These are phyloP conservation scores for Cryptomeria japonica DNA, from an alignment of 75 land plant species.

Conservation along the genomic window DNA sequence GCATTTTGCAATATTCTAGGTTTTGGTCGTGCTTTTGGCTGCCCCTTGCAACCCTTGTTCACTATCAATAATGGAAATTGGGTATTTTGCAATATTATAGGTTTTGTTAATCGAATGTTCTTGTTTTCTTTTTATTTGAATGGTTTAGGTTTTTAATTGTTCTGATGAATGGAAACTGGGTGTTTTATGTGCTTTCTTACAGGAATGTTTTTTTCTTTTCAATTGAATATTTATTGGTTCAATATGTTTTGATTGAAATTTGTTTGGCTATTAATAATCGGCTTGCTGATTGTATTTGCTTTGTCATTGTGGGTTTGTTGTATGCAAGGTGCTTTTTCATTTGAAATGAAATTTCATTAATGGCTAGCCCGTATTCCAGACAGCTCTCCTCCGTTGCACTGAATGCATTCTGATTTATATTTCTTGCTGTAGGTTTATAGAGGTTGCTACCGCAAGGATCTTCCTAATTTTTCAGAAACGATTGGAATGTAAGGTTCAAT, in stretches of 20 bases:
- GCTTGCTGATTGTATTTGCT: background rate
- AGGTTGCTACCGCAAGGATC: background rate
- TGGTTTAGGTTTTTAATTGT: no score
- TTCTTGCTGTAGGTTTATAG: conserved; percentile 2
- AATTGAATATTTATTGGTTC: background rate
- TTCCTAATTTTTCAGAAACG: conserved; percentile 2
- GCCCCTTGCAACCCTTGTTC: background rate
- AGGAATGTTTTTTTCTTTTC: background rate
- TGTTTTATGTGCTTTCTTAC: background rate
- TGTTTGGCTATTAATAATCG: background rate
- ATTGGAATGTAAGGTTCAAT: conserved; percentile 3
- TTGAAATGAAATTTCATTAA: background rate
- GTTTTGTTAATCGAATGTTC: no score
- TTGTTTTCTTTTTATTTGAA: no score
- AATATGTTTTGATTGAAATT: background rate
- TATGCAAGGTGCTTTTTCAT: background rate
- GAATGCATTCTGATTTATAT: background rate
- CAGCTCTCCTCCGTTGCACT: background rate
- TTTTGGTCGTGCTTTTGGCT: background rate
- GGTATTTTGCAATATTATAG: no score
- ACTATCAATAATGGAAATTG: background rate
- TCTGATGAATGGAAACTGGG: background rate
- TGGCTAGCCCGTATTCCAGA: background rate
- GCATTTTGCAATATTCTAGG: no score
- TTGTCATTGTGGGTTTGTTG: background rate